phyloP scores from a whole-genome alignment of 768 basidiomycete genomes.

The Suillus variegatus region DNA sequence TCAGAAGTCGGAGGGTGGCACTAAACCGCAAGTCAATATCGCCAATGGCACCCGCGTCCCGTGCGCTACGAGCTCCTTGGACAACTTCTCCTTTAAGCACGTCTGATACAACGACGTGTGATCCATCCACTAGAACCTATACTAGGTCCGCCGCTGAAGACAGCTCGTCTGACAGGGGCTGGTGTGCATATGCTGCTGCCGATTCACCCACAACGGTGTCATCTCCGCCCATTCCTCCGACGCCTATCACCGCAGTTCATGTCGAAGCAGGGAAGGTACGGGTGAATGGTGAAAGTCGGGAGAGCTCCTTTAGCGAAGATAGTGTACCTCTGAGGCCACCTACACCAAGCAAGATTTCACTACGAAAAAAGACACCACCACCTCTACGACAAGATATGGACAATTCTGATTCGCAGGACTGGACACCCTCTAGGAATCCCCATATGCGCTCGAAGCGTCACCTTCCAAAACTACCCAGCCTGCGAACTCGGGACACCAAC shows the following conservation, averaged over 20 bases:
- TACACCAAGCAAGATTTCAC: constrained; percentile 28
- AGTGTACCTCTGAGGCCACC: constrained; percentile 28
- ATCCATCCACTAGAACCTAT: constrained; percentile 29
- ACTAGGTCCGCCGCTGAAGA: constrained; percentile 24
- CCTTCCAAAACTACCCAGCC: constrained; percentile 44
- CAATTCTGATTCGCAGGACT: constrained; percentile 49
- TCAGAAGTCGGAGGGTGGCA: constrained; percentile 57
- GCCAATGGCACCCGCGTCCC: constrained; percentile 64
- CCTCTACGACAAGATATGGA: constrained; percentile 29
- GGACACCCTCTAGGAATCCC: constrained; percentile 38
- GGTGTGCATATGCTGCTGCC: constrained; percentile 32
- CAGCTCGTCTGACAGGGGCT: constrained; percentile 25
- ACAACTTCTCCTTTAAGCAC: constrained; percentile 42
- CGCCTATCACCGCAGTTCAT: constrained; percentile 34
- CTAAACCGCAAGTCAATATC: constrained; percentile 70
- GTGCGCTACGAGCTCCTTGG: constrained; percentile 37
- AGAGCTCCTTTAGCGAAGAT: constrained; percentile 29
- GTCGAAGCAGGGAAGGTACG: constrained; percentile 26
- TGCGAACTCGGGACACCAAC: constrained; percentile 42
- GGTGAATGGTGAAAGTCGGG: constrained; percentile 31
- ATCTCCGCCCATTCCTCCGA: constrained; percentile 40
- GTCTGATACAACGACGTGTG: constrained; percentile 37
- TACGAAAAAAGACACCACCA: constrained; percentile 42
- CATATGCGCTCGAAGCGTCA: constrained; percentile 58
- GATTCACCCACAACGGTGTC: constrained; percentile 43